Percentiles rank a stretch among this genome's conserved stretches.
These are phyloP conservation scores for Claviceps sp. DNA, from an alignment of 2,329 filamentous ascomycete species.

Conservation along the genomic window DNA sequence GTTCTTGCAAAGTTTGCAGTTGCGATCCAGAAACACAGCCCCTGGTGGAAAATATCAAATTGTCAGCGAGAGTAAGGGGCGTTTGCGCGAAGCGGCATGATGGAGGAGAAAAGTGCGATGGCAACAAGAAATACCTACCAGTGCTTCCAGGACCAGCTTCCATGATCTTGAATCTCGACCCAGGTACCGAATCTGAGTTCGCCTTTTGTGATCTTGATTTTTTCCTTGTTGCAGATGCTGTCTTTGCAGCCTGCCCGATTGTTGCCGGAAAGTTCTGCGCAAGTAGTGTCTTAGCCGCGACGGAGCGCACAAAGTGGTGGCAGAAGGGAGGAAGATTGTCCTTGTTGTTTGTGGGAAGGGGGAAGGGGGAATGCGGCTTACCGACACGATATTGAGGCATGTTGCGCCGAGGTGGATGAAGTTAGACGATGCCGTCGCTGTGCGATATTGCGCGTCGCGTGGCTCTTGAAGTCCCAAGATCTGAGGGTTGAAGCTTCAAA, in stretches of 20 bases:
- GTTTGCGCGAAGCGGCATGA: not conserved
- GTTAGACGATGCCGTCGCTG: too few relatives aligned
- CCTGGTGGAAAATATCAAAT: conserved; percentile 34
- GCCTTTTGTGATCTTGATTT: conserved; percentile 63
- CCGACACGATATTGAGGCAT: conserved; percentile 35
- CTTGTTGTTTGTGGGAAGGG: not conserved
- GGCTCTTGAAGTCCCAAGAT: too few relatives aligned
- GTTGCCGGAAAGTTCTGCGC: conserved; percentile 55
- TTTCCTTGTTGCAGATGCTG: conserved; percentile 55
- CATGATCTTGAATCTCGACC: conserved; percentile 48
- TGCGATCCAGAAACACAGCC: conserved; percentile 75
- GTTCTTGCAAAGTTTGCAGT: conserved; percentile 50
- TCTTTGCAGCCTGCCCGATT: conserved; percentile 64
- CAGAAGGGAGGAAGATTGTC: not conserved
- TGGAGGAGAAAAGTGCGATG: not conserved
- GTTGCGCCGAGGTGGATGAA: not conserved
- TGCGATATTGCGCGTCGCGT: too few relatives aligned
- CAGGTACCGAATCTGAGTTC: conserved; percentile 65
- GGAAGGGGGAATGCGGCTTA: conserved; percentile 15
- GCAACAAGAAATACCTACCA: conserved; percentile 45
- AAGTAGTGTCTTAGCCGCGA: not conserved
- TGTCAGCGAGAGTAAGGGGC: not conserved
- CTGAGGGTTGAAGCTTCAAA: too few relatives aligned
- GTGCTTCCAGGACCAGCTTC: conserved; percentile 67
- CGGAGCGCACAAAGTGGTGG: not conserved